Conservation (phyloP, 2,329 filamentous ascomycete genomes). For the Aspergillus sp. region DNA sequence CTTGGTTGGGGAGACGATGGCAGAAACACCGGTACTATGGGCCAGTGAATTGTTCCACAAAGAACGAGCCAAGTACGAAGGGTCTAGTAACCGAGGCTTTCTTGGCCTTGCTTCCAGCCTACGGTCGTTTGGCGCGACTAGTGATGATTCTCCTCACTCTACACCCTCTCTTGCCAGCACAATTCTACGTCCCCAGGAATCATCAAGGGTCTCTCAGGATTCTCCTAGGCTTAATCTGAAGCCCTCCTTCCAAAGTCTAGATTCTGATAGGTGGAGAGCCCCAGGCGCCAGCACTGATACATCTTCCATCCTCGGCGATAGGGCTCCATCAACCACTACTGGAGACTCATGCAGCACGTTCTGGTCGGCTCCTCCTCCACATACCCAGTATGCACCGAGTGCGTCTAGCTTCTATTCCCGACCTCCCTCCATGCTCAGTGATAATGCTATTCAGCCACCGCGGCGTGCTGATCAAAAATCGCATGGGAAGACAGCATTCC, state of each 20-base stretch:
- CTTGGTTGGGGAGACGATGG: constrained; percentile 78
- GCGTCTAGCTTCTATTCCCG: constrained; percentile 57
- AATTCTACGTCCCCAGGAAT: constrained; percentile 30
- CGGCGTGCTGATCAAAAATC: constrained; percentile 37
- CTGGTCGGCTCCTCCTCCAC: constrained; percentile 82
- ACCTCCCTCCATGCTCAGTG: constrained; percentile 44
- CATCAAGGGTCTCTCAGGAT: constrained; percentile 35
- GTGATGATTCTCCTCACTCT: constrained; percentile 40
- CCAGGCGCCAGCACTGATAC: constrained; percentile 62
- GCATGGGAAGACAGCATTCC: constrained; percentile 76
- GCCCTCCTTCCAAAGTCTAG: constrained; percentile 67
- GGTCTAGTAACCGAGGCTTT: constrained; percentile 38
- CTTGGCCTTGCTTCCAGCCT: constrained; percentile 42
- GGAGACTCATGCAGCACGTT: constrained; percentile 78
- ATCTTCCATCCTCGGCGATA: constrained; percentile 57
- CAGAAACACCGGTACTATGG: constrained; percentile 86
- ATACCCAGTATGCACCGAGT: constrained; percentile 63
- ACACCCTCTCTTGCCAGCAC: constrained; percentile 27
- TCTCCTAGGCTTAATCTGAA: constrained; percentile 51
- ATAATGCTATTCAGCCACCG: constrained; percentile 32
- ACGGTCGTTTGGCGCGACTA: constrained; percentile 42
- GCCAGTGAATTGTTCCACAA: constrained; percentile 83
- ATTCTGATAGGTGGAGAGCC: constrained; percentile 64
- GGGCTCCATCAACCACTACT: constrained; percentile 67
- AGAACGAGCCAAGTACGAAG: constrained; percentile 54